Base-by-base conservation (phyloP, 192 early-diverging fungal genomes). In the Endogone sp. region DNA sequence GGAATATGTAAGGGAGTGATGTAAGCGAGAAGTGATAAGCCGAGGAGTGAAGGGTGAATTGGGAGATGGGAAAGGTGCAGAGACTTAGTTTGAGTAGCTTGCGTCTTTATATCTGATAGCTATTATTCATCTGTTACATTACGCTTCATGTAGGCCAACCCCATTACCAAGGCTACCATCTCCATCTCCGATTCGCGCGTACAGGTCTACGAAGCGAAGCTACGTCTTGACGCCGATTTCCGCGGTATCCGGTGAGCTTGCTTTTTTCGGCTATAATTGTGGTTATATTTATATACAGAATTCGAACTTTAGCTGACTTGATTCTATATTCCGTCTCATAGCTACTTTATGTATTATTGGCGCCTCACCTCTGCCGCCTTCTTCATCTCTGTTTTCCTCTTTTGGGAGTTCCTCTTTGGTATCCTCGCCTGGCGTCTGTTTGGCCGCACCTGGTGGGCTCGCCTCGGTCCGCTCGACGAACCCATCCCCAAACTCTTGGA, bases 201-300 rank as follows among this genome's bases (percentile, higher is more conserved):
- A 4, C 82, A 85, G 58, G 74, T 82, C 2, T 87, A 87, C 63
- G 76, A 72, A 28, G 81, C 75, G 24, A 61, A 80, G 24, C 77
- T 87, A 54, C 67, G 77, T 24, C 76, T 87, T 29, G 79, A 78
- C 69, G 86, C 86, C 24, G 81, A 84, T 64, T 85, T 87, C 65
- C 72, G 75, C 64, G 86, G 86, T 21, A 75, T 87, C 21, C 59
- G 85, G 85, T 81, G 79, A 70, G 30, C 24, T 58, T 55, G 22
- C 16, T 16, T 49, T 49, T 49, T 49, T 16, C 37, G 37, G 37
- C 37, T 54, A 62, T 30, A 13, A 11, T n/a, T n/a, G n/a, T n/a
- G n/a, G 1, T 4, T 30, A 6, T 3, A 59, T 28, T 23, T 10
- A 29, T n/a, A 10, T 24, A 44, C 28, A n/a, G 24, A 25, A 2